Evolutionary conservation across 2,329 filamentous ascomycete genomes (phyloP).

Genomic region (Cercospora sp.): DNA sequence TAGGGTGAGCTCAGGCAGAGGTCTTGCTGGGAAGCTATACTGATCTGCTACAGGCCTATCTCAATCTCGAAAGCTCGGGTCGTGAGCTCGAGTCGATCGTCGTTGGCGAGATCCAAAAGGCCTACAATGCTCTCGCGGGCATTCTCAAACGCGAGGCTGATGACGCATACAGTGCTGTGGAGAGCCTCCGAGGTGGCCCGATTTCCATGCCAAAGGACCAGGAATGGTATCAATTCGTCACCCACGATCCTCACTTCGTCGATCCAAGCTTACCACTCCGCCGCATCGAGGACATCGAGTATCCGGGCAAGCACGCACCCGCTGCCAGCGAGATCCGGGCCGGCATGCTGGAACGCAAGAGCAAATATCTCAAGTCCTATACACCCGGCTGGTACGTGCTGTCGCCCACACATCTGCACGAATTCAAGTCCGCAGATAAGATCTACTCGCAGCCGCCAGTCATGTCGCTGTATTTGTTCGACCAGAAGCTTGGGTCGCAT

Average conservation of each 20-base stretch:
- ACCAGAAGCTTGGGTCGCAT: slow-evolving; percentile 93
- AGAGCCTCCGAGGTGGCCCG: slow-evolving; percentile 79
- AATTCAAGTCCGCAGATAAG: slow-evolving; percentile 98
- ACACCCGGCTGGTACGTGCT: slow-evolving; percentile 96
- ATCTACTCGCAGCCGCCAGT: slow-evolving; percentile 77
- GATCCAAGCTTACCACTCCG: slow-evolving; percentile 79
- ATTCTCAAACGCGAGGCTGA: slow-evolving; percentile 91
- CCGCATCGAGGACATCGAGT: slow-evolving; percentile 77
- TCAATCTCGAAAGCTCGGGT: slow-evolving; percentile 91
- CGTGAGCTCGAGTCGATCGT: slow-evolving; percentile 95
- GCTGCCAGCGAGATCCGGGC: slow-evolving; percentile 82
- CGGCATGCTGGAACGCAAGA: slow-evolving; percentile 93
- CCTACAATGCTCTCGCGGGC: slow-evolving; percentile 88
- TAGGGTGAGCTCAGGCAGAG: slow-evolving; percentile 54
- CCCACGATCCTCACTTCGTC: slow-evolving; percentile 79
- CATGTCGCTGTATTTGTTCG: slow-evolving; percentile 93
- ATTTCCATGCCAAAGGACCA: slow-evolving; percentile 91
- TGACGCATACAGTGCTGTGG: slow-evolving; percentile 72
- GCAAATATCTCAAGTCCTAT: slow-evolving; percentile 97
- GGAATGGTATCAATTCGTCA: slow-evolving; percentile 85
- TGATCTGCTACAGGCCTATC: slow-evolving; percentile 67
- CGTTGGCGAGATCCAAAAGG: slow-evolving; percentile 95
- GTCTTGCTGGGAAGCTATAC: not conserved
- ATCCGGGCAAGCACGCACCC: slow-evolving; percentile 85
- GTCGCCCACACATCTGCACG: slow-evolving; percentile 93